Base-by-base conservation (phyloP, 495 filamentous ascomycete species). In the Penicillium arizonense region DNA sequence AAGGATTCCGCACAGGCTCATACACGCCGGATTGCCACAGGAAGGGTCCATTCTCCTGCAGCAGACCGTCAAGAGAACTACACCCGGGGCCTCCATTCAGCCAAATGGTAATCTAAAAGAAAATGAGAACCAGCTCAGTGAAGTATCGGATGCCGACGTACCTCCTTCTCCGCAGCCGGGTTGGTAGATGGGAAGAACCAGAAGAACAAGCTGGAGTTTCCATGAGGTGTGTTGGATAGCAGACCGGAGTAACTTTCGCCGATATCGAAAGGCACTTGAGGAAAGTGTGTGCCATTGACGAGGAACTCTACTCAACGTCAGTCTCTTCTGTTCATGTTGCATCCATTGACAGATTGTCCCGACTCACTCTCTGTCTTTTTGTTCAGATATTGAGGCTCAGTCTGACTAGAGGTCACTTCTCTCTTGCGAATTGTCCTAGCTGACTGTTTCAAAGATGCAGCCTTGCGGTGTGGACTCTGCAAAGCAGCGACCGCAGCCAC, bases 21-120 rank as follows among this genome's bases (percentile, higher is more conserved):
- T 73, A 82, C 1, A 83, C 88, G 21, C 87, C 87, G 9, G 77
- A 73, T 57, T 87, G 79, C 89, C 89, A 92, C 0, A 85, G 63
- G 59, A 94, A 85, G 0, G 89, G 88, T 0, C 89, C 87, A 56
- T 91, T 87, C 56, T 91, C 87, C 43, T 89, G 85, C 1, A 93
- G 63, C 1, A 92, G 64, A 8, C 87, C 87, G 52, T 83, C 78
- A 3, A 93, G 71, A 1, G 80, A 88, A 39, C 77, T 86, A 67
- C 86, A 90, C 10, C 86, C 87, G 3, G 81, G 81, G 20, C 87
- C 86, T 38, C 86, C 87, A 57, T 88, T 88, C 5, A 89, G 68
- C 84, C 84, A 89, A 53, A 89, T 82, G 12, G 80, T 69, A 46
- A 88, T 83, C 66, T 88, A 76, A 32, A 79, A 8, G 18, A 23